Evolutionary conservation across 2,329 filamentous ascomycete genomes (phyloP).

Genomic region (Colletotrichum eremochloae): DNA sequence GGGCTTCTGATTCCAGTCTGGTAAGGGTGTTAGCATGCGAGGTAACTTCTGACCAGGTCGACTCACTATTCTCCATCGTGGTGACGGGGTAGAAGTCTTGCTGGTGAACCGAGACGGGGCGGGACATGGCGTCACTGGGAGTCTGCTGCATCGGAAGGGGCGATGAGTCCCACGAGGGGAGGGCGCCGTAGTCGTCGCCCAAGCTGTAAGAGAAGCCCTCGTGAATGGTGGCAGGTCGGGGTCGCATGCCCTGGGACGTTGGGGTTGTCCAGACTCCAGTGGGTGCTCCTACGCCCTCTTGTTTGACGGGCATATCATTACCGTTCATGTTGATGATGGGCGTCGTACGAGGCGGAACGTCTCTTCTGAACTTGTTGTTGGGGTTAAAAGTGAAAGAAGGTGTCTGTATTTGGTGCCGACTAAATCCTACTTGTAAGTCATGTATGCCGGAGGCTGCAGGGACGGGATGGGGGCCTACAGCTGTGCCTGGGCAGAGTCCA

Average conservation of each 20-base stretch:
- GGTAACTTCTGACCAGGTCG: slow-evolving; percentile 5
- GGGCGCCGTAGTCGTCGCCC: slow-evolving; percentile 64
- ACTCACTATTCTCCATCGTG: slow-evolving; percentile 64
- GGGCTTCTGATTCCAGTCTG: slow-evolving; percentile 65
- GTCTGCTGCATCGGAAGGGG: slow-evolving; percentile 65
- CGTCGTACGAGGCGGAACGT: slow-evolving; percentile 58
- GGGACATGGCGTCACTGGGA: slow-evolving; percentile 64
- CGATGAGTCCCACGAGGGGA: slow-evolving; percentile 71
- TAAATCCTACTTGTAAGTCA: slow-evolving; percentile 56
- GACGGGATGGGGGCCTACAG: slow-evolving; percentile 59
- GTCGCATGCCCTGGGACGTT: slow-evolving; percentile 63
- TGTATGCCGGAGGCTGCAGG: slow-evolving; percentile 43
- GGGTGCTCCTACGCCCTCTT: slow-evolving; percentile 61
- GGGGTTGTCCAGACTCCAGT: slow-evolving; percentile 69
- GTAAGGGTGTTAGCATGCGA: slow-evolving; percentile 25
- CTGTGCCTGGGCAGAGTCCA: slow-evolving; percentile 66
- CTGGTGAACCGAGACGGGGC: slow-evolving; percentile 70
- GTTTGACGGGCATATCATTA: slow-evolving; percentile 62
- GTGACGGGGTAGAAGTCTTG: slow-evolving; percentile 65
- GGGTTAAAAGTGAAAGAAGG: slow-evolving; percentile 63
- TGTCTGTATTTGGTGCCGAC: slow-evolving; percentile 63
- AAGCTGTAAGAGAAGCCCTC: slow-evolving; percentile 72
- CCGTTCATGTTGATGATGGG: slow-evolving; percentile 65
- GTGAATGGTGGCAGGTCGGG: slow-evolving; percentile 71
- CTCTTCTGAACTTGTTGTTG: slow-evolving; percentile 62